phyloP scores from a whole-genome alignment of 345 rosid species.

The Salix udensis region DNA sequence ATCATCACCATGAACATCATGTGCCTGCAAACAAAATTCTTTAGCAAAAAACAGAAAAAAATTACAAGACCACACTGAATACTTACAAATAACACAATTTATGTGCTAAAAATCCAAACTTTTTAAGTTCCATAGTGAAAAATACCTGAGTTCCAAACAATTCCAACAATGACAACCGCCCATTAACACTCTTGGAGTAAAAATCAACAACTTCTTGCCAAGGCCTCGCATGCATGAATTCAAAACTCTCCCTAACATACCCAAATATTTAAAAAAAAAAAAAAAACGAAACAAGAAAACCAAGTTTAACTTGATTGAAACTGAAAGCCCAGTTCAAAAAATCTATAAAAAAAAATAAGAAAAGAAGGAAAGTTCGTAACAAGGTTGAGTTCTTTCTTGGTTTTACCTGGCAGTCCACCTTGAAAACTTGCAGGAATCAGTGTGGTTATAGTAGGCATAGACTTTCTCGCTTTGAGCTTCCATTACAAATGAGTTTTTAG shows the following conservation, averaged over 20 bases:
- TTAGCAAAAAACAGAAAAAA: not conserved
- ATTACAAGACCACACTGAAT: not conserved
- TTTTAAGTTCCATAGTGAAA: not conserved
- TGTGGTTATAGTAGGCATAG: constrained; percentile 63
- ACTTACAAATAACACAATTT: not conserved
- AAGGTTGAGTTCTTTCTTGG: not conserved
- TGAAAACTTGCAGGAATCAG: constrained; percentile 56
- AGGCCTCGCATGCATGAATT: constrained; percentile 67
- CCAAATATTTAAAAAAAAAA: not conserved
- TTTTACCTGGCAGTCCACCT: constrained; percentile 78
- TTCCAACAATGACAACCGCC: constrained; percentile 32
- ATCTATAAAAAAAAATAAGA: not conserved
- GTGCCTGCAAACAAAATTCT: constrained; percentile 33
- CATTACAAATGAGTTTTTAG: not conserved
- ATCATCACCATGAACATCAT: constrained; percentile 30
- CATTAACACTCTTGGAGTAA: constrained; percentile 53
- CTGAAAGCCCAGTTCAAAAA: not conserved
- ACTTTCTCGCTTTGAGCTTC: constrained; percentile 21
- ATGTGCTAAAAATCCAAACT: not conserved
- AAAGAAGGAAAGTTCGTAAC: not conserved
- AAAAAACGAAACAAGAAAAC: too few relatives aligned
- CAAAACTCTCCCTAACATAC: constrained; percentile 53
- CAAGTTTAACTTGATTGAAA: not conserved
- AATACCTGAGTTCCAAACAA: constrained; percentile 53
- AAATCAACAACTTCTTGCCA: constrained; percentile 70